phyloP scores from a whole-genome alignment of 257 asterid species.

The Knoxia roxburghii region DNA sequence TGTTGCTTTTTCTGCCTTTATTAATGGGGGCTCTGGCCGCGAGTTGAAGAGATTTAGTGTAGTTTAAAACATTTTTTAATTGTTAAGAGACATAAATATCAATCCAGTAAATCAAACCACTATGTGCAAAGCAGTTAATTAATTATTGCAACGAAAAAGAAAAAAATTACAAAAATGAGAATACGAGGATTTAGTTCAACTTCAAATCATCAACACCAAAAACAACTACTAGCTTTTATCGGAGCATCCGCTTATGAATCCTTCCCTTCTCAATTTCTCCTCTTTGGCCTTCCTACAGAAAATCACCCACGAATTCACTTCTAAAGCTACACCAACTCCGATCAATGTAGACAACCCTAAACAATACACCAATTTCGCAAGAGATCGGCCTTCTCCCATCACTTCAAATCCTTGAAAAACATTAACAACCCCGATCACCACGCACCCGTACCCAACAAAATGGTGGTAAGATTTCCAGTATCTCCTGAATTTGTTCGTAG shows the following conservation, averaged over 20 bases:
- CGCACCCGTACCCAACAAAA: conserved; percentile 87
- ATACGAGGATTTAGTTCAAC: too few relatives aligned
- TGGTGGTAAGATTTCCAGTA: conserved; percentile 97
- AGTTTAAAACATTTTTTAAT: too few relatives aligned
- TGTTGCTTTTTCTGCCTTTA: too few relatives aligned
- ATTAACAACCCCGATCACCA: conserved; percentile 68
- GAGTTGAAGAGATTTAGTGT: too few relatives aligned
- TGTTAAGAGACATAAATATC: too few relatives aligned
- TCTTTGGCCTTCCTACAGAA: conserved; percentile 84
- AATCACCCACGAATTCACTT: conserved; percentile 89
- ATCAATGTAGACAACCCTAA: conserved; percentile 60
- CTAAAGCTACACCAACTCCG: conserved; percentile 69
- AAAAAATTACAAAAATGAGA: too few relatives aligned
- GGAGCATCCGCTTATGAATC: conserved; percentile 50
- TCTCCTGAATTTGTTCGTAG: conserved; percentile 65
- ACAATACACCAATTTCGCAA: conserved; percentile 53
- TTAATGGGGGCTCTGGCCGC: too few relatives aligned
- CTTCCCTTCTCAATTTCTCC: conserved; percentile 76
- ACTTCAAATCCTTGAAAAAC: conserved; percentile 79
- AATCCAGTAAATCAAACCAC: too few relatives aligned
- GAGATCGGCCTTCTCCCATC: conserved; percentile 55
- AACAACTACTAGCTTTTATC: conserved; percentile 50
- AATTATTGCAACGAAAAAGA: too few relatives aligned
- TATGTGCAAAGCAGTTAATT: too few relatives aligned
- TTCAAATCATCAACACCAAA: too few relatives aligned